phyloP scores from a whole-genome alignment of 73 alveolate genomes.

The Blepharisma stoltei region DNA sequence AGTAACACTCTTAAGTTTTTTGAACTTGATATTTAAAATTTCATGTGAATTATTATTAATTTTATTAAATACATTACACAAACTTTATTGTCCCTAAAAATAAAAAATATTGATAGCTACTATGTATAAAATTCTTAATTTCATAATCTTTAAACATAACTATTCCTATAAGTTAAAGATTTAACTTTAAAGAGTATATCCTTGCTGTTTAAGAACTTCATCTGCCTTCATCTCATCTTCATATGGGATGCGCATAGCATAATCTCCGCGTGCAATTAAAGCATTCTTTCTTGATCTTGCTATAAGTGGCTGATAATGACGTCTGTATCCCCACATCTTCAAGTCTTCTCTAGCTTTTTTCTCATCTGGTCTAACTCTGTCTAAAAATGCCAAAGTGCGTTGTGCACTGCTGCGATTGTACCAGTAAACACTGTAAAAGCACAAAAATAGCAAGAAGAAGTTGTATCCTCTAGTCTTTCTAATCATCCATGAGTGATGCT shows the following conservation, averaged over 20 bases:
- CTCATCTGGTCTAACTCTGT: slow-evolving; percentile 6
- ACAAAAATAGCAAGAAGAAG: background rate
- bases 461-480: slow-evolving; percentile 22
- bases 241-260: background rate
- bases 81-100: too few species aligned
- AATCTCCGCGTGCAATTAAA: background rate
- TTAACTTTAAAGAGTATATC: too few species aligned
- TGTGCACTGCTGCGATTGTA: background rate
- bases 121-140: too few species aligned
- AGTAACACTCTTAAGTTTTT: too few species aligned
- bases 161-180: too few species aligned
- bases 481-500: slow-evolving; percentile 26
- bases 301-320: slow-evolving; percentile 2
- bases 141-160: too few species aligned
- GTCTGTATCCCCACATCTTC: background rate
- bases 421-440: slow-evolving; percentile 13
- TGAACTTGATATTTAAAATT: too few species aligned
- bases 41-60: too few species aligned
- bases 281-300: slow-evolving; percentile 1
- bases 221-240: background rate
- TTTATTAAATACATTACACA: too few species aligned
- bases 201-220: too few species aligned
- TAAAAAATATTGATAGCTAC: too few species aligned
- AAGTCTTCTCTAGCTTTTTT: slow-evolving; percentile 1
- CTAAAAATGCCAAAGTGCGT: background rate